These are phyloP conservation scores for Quercus gilva DNA, from an alignment of 306 rosid genomes.

Conservation along the genomic window DNA sequence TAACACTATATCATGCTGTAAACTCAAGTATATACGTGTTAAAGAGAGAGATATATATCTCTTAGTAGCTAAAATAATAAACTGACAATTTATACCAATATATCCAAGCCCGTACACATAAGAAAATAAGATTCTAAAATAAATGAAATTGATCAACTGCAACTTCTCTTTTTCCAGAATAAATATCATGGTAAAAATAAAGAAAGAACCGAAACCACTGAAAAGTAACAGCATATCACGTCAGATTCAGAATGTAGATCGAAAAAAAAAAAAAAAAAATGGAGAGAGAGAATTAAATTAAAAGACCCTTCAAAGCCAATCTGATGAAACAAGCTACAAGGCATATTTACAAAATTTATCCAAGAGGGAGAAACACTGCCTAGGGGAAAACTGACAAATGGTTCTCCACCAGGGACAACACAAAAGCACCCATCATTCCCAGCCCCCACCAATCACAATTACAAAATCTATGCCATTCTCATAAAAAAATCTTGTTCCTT, in stretches of 20 bases:
- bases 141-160: no score
- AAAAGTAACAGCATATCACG: neutral
- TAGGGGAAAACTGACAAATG: conserved; percentile 23
- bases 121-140: no score
- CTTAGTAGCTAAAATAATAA: no score
- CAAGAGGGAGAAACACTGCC: conserved; percentile 34
- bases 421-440: conserved; percentile 11
- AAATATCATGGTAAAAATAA: no score
- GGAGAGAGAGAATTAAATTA: neutral
- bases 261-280: neutral
- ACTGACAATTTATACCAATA: no score
- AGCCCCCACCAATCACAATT: conserved; percentile 20
- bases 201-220: no score
- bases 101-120: no score
- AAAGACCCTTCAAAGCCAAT: conserved; percentile 7
- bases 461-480: conserved; percentile 30
- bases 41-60: no score
- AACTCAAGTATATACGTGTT: no score
- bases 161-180: no score
- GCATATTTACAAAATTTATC: conserved; percentile 48
- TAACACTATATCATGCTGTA: no score
- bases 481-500: conserved; percentile 20
- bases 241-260: neutral
- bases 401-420: conserved; percentile 27
- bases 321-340: conserved; percentile 20